Evolutionary conservation across 805 yeast species (phyloP).

Genomic region (Wickerhamiella sergipiensis): DNA sequence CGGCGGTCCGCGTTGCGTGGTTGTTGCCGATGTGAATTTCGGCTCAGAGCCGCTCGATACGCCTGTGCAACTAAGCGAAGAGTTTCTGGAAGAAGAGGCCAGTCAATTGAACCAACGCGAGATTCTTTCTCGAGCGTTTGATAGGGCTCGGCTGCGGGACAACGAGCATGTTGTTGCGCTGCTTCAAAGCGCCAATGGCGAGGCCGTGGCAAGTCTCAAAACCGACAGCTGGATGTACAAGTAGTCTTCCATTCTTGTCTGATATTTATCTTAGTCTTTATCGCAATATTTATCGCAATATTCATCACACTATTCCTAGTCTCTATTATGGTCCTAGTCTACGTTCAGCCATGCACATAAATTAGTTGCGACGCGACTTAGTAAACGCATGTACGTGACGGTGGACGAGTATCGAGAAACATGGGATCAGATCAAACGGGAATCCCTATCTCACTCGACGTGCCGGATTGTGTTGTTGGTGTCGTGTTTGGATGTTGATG

Average conservation of each 20-base stretch:
- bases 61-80: not conserved
- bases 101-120: not conserved
- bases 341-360: no score
- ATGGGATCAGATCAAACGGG: constrained; percentile 50
- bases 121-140: not conserved
- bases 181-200: not conserved
- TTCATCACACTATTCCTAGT: no score
- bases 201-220: constrained; percentile 4
- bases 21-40: not conserved
- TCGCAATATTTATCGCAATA: no score
- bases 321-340: no score
- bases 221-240: constrained; percentile 7
- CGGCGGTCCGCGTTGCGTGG: not conserved
- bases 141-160: not conserved
- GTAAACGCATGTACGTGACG: constrained; percentile 49
- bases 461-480: constrained; percentile 80
- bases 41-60: constrained; percentile 1
- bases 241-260: no score
- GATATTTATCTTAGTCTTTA: no score
- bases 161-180: not conserved
- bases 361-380: not conserved
- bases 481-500: constrained; percentile 82
- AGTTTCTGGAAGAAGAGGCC: not conserved
- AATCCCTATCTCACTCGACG: constrained; percentile 83
- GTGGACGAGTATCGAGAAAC: constrained; percentile 55